Conservation (phyloP, 371 early-diverging fungal genomes). For the Fennellomyces sp. region DNA sequence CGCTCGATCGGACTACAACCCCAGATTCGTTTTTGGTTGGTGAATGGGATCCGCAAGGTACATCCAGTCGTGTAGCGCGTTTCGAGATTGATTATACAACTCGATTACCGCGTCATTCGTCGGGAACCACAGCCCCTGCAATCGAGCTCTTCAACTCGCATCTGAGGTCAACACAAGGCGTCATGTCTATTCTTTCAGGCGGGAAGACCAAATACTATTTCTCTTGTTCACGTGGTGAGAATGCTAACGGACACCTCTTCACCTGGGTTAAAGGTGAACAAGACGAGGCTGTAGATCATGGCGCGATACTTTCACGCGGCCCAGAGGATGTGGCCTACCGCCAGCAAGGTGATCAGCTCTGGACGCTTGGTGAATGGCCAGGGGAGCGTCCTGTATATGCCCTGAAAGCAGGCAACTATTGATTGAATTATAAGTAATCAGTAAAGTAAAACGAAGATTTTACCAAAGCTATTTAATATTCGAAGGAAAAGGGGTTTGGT, state of each 20-base stretch:
- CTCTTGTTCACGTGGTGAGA: slow-evolving; percentile 2
- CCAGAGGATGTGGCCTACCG: slow-evolving; percentile 7
- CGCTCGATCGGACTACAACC: slow-evolving; percentile 12
- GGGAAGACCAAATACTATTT: slow-evolving; percentile 3
- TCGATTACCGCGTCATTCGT: not conserved
- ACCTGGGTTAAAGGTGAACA: slow-evolving; percentile 4
- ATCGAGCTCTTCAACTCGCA: slow-evolving; percentile 2
- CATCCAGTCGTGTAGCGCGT: slow-evolving; percentile 2
- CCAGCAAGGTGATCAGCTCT: slow-evolving; percentile 6
- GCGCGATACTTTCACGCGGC: not conserved
- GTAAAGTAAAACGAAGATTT: too few species aligned
- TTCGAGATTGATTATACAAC: slow-evolving; percentile 12
- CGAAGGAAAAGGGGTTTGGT: too few species aligned
- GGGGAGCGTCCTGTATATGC: slow-evolving; percentile 4
- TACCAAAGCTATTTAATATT: too few species aligned
- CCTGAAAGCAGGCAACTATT: slow-evolving; percentile 5
- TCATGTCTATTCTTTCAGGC: not conserved
- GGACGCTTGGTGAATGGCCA: slow-evolving; percentile 4
- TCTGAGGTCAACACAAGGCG: slow-evolving; percentile 9
- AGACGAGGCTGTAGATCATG: not conserved
- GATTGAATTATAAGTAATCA: not conserved
- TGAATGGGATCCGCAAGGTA: slow-evolving; percentile 5
- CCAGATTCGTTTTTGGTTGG: slow-evolving; percentile 10
- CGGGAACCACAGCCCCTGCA: slow-evolving; percentile 3
- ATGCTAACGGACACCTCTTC: not conserved